Percentiles rank a stretch among this genome's conserved stretches.
Conservation (phyloP, 768 basidiomycete genomes). For the Psilocybe subaeruginosa region DNA sequence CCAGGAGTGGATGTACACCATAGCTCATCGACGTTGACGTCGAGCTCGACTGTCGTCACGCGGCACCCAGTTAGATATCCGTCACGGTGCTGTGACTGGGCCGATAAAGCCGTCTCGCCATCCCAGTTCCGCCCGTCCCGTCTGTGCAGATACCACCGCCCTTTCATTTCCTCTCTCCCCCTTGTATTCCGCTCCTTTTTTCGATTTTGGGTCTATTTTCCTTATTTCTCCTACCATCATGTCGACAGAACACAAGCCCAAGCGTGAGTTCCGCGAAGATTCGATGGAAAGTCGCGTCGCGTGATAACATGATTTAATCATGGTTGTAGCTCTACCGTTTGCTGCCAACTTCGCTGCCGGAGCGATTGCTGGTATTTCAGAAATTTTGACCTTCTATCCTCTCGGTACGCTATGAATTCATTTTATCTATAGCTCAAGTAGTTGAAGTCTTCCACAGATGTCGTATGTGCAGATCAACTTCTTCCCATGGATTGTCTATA, state of each 20-base stretch:
- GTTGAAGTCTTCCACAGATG: slow-evolving; percentile 57
- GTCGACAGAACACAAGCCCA: slow-evolving; percentile 33
- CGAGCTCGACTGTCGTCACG: slow-evolving; percentile 21
- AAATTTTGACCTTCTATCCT: slow-evolving; percentile 86
- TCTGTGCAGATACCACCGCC: neutral
- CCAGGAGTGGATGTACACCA: slow-evolving; percentile 92
- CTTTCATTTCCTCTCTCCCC: slow-evolving; percentile 3
- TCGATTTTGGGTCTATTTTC: neutral
- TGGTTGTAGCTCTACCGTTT: slow-evolving; percentile 73
- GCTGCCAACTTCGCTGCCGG: slow-evolving; percentile 91
- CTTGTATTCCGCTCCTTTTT: slow-evolving; percentile 1
- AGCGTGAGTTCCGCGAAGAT: slow-evolving; percentile 23
- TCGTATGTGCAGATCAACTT: slow-evolving; percentile 55
- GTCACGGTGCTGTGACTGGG: slow-evolving; percentile 4
- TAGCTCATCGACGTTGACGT: slow-evolving; percentile 49
- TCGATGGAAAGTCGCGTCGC: neutral
- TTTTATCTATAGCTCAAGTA: neutral
- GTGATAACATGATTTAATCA: slow-evolving; percentile 2
- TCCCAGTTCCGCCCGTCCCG: slow-evolving; percentile 17
- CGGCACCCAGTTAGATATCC: neutral
- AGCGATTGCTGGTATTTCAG: slow-evolving; percentile 91
- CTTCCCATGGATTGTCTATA: neutral
- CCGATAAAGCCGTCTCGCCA: slow-evolving; percentile 13
- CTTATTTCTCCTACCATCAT: slow-evolving; percentile 15
- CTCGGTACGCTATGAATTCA: slow-evolving; percentile 59